Evolutionary conservation across 2,329 filamentous ascomycete species (phyloP), one percentile per base, ranked within the genome.

Genomic region (Paraphoma chrysanthemicola): DNA sequence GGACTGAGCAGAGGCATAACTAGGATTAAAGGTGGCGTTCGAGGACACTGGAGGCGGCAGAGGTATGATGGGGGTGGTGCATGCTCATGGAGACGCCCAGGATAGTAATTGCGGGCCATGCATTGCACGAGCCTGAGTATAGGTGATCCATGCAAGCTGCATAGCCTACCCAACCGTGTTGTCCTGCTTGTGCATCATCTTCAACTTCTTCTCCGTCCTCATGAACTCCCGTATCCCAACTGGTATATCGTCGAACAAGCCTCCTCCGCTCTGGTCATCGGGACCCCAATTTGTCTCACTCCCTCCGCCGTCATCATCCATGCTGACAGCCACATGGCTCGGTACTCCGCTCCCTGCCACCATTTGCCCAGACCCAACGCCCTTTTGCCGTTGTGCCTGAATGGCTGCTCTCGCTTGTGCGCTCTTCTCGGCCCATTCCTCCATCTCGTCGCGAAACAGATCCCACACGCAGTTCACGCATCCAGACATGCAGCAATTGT

Each of bases 391-490:
- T 46, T 67, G 66, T 17, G 74, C 71, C 31, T 73, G 69, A 56
- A 88, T 66, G 44, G 83, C 83, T 36, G 72, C 72, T 66, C 88
- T 85, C 1, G 92, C 92, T 70, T 89, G 84, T 4, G 82, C 79
- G 36, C 84, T 86, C 56, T 87, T 85, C 12, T 81, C 80, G 4
- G 88, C 90, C 92, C 93, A 98, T 55, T 91, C 90, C 76, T 98
- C 93, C 78, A 98, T 84, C 50, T 98, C 95, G 64, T 99, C 94
- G 8, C 93, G 85, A 77, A 89, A 98, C 51, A 87, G 83, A 68
- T 97, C 93, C 93, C 93, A 98, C 2, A 98, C 95, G 76, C 95
- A 99, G 76, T 98, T 93, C 47, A 97, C 94, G 74, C 95, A 99
- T 3, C 95, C 95, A 71, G 91, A 95, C 95, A 99, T 99, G 79